phyloP scores from a whole-genome alignment of 2,329 filamentous ascomycete genomes.

The Fusarium humuli region DNA sequence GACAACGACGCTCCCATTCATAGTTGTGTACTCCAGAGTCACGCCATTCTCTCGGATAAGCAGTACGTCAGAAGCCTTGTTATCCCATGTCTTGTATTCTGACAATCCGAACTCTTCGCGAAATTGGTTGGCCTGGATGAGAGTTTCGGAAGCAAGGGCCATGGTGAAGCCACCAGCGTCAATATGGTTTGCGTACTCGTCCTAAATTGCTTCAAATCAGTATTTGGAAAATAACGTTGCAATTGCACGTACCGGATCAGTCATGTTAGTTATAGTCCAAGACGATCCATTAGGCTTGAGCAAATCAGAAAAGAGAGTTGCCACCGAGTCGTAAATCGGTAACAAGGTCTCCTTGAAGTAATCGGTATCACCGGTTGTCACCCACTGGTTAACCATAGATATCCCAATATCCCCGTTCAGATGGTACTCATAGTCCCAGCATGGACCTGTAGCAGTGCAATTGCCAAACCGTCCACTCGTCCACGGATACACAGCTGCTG shows the following conservation, averaged over 20 bases:
- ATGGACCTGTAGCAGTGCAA: slow-evolving; percentile 9
- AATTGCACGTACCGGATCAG: background rate
- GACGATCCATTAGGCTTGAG: background rate
- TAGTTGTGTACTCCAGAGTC: background rate
- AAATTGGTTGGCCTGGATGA: background rate
- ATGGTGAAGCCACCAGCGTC: background rate
- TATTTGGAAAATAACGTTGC: too few relatives aligned
- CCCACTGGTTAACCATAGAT: slow-evolving; percentile 5
- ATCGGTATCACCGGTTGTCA: background rate
- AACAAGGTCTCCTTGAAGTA: slow-evolving; percentile 1
- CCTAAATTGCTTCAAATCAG: background rate
- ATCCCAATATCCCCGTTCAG: background rate
- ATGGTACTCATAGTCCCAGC: slow-evolving; percentile 16
- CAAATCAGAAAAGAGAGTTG: background rate
- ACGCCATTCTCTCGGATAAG: background rate
- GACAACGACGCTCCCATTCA: background rate
- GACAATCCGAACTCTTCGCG: background rate
- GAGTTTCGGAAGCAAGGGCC: background rate
- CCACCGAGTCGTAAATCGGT: background rate
- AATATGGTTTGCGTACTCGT: slow-evolving; percentile 10
- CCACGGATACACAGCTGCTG: slow-evolving; percentile 10
- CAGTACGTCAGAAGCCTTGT: background rate
- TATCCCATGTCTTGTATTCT: background rate
- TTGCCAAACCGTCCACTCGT: background rate
- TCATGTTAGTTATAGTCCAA: slow-evolving; percentile 11